Percentiles rank a stretch among this genome's conserved stretches.
Conservation (phyloP, 768 basidiomycete species). For the Termitomyces sp. region DNA sequence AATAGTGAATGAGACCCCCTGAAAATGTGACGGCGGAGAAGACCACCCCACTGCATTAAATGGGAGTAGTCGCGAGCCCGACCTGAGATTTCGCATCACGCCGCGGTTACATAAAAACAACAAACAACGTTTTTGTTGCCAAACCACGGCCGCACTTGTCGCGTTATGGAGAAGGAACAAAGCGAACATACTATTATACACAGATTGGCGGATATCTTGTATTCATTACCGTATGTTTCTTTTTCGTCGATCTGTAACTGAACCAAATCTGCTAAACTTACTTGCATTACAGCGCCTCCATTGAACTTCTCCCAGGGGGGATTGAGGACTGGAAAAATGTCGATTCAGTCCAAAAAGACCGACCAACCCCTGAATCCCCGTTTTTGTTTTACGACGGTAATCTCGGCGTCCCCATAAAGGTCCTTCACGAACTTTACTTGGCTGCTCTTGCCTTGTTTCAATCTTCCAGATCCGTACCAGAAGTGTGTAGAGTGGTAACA, state of each 20-base stretch:
- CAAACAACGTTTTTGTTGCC: background rate
- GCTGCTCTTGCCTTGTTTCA: slow-evolving; percentile 33
- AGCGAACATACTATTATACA: slow-evolving; percentile 10
- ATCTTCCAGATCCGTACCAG: slow-evolving; percentile 17
- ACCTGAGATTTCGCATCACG: background rate
- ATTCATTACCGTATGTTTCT: slow-evolving; percentile 20
- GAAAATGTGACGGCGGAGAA: slow-evolving; percentile 7
- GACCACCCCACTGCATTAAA: slow-evolving; percentile 10
- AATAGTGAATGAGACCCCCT: slow-evolving; percentile 1
- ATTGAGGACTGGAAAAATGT: slow-evolving; percentile 37
- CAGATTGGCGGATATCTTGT: slow-evolving; percentile 20
- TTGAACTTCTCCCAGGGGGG: slow-evolving; percentile 63
- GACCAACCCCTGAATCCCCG: slow-evolving; percentile 30
- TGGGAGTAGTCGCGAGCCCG: background rate
- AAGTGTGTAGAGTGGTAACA: slow-evolving; percentile 26
- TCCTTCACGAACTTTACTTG: slow-evolving; percentile 48
- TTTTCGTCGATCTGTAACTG: background rate
- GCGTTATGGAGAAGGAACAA: slow-evolving; percentile 5
- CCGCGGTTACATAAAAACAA: background rate
- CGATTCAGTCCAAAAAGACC: slow-evolving; percentile 13
- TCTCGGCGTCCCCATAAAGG: slow-evolving; percentile 60
- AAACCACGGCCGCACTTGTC: background rate
- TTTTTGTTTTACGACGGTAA: slow-evolving; percentile 55
- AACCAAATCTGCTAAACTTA: background rate
- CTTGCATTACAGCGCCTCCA: slow-evolving; percentile 31